Percentiles rank a stretch among this genome's conserved stretches.
phyloP scores from a whole-genome alignment of 306 rosid species.

The Argentina anserina region DNA sequence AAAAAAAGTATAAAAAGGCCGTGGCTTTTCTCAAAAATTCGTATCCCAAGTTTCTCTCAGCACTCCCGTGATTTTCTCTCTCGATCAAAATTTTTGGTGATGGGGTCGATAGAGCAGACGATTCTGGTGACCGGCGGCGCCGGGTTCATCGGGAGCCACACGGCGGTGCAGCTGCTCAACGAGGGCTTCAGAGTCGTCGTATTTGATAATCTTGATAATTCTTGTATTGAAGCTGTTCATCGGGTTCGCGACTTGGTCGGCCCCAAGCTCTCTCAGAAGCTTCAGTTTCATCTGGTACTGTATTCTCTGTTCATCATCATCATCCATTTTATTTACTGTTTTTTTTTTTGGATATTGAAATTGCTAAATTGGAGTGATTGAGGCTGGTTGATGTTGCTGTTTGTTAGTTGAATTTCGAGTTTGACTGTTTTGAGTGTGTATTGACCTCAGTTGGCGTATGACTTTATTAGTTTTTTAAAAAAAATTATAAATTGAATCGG shows the following conservation, averaged over 20 bases:
- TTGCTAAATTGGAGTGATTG: not conserved
- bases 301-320: not conserved
- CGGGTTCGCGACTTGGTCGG: slow-evolving; percentile 71
- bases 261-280: slow-evolving; percentile 63
- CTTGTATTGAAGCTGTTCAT: slow-evolving; percentile 61
- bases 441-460: not conserved
- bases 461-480: not conserved
- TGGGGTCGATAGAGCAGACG: slow-evolving; percentile 52
- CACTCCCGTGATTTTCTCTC: not conserved
- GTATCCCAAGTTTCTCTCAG: not conserved
- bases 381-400: not conserved
- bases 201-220: slow-evolving; percentile 76
- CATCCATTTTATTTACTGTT: not conserved
- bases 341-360: not conserved
- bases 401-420: not conserved
- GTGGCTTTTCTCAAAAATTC: not conserved
- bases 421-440: not conserved
- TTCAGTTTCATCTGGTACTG: slow-evolving; percentile 56
- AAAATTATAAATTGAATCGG: not conserved
- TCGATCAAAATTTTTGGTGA: not conserved
- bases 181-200: slow-evolving; percentile 56
- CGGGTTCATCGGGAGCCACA: slow-evolving; percentile 87
- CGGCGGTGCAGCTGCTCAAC: slow-evolving; percentile 78
- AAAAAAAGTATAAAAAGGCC: not conserved
- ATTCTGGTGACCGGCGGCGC: slow-evolving; percentile 89